Conservation (phyloP, 1,284 basidiomycete genomes). For the Tranzscheliella williamsii region DNA sequence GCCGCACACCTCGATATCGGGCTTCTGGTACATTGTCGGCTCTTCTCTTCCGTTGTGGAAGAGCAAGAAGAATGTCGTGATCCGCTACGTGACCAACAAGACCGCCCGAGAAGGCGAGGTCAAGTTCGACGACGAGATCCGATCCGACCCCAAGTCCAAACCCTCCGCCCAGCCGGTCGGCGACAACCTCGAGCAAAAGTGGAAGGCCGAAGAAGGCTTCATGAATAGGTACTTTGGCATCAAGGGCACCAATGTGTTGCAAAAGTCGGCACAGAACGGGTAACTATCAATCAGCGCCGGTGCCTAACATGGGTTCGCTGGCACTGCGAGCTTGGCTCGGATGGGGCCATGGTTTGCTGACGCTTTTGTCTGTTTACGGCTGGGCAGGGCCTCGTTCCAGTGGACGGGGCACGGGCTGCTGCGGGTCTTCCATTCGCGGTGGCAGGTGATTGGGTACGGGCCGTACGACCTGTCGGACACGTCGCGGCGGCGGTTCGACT, state of each 20-base stretch:
- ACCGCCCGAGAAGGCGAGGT: slow-evolving; percentile 6
- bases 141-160: slow-evolving; percentile 27
- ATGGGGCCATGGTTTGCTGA: too few relatives aligned
- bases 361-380: too few relatives aligned
- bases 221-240: slow-evolving; percentile 34
- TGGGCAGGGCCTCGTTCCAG: slow-evolving; percentile 32
- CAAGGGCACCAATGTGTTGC: slow-evolving; percentile 35
- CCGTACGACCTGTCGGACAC: slow-evolving; percentile 34
- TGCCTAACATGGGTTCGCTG: too few relatives aligned
- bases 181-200: slow-evolving; percentile 8
- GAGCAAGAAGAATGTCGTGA: slow-evolving; percentile 36
- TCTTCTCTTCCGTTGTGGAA: slow-evolving; percentile 31
- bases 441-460: slow-evolving; percentile 40
- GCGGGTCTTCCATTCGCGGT: slow-evolving; percentile 35
- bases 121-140: slow-evolving; percentile 37
- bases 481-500: slow-evolving; percentile 21
- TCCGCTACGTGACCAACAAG: slow-evolving; percentile 24
- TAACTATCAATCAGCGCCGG: slow-evolving; percentile 5
- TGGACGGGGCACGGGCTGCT: slow-evolving; percentile 39
- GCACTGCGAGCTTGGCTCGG: too few relatives aligned
- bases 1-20: slow-evolving; percentile 12
- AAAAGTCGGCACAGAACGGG: slow-evolving; percentile 37
- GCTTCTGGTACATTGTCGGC: slow-evolving; percentile 34
- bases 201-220: slow-evolving; percentile 25
- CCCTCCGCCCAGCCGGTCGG: slow-evolving; percentile 3